Conservation (phyloP, 345 rosid species). For the Iberis pinnata region DNA sequence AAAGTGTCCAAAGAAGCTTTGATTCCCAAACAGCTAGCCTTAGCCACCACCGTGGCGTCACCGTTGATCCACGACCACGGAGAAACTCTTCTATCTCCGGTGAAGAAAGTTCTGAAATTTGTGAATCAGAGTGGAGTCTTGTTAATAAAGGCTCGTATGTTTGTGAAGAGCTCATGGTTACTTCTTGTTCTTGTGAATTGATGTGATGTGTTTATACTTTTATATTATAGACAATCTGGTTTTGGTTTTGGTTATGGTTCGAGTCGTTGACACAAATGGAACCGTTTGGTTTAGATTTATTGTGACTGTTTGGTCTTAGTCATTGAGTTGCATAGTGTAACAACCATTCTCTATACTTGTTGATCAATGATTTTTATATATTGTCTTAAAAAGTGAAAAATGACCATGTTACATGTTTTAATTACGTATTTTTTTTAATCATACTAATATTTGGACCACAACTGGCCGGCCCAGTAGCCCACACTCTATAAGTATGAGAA, state of each 20-base stretch:
- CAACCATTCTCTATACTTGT: conserved; percentile 26
- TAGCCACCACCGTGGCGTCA: conserved; percentile 61
- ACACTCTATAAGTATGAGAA: too few species aligned
- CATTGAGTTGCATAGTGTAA: conserved; percentile 15
- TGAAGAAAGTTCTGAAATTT: conserved; percentile 50
- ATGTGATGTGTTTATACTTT: neutral
- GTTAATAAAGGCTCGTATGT: conserved; percentile 44
- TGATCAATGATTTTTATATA: too few species aligned
- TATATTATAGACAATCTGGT: neutral
- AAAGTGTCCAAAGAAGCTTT: conserved; percentile 63
- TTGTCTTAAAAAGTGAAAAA: too few species aligned
- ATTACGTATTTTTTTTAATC: too few species aligned
- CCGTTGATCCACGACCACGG: conserved; percentile 27
- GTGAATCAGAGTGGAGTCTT: conserved; percentile 49
- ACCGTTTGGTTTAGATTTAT: conserved; percentile 2
- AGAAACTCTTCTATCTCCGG: conserved; percentile 59
- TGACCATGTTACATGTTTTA: too few species aligned
- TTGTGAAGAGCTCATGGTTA: conserved; percentile 22
- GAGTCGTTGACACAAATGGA: conserved; percentile 15
- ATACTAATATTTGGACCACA: too few species aligned
- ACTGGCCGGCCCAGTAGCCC: too few species aligned
- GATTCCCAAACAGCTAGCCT: conserved; percentile 73
- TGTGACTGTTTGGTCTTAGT: conserved; percentile 23
- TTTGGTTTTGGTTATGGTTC: conserved; percentile 15
- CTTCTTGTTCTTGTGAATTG: neutral